These are phyloP conservation scores for Ganoderma meredithae DNA, from an alignment of 1,284 basidiomycete species.

Conservation along the genomic window DNA sequence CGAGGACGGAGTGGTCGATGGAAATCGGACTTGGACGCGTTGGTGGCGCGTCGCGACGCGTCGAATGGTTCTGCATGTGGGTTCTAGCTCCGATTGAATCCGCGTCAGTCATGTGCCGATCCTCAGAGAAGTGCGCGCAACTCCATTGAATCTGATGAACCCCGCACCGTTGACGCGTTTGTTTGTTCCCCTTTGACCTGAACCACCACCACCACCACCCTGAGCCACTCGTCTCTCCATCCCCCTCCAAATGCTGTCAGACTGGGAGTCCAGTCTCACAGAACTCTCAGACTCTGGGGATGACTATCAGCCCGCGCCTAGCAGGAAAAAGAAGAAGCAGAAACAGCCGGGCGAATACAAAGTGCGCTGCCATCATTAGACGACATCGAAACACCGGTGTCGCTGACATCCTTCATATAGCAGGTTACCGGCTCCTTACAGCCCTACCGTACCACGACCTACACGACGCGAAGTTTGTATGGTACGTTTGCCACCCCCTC, in stretches of 20 bases:
- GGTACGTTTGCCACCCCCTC: constrained; percentile 41
- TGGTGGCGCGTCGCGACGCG: constrained; percentile 38
- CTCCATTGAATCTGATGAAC: not conserved
- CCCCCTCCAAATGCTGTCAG: constrained; percentile 32
- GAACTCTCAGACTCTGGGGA: constrained; percentile 50
- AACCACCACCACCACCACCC: constrained; percentile 16
- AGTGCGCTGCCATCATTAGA: constrained; percentile 28
- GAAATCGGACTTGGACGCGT: constrained; percentile 23
- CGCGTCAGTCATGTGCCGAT: constrained; percentile 27
- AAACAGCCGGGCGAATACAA: constrained; percentile 45
- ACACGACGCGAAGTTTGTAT: constrained; percentile 53
- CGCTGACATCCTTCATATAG: constrained; percentile 29
- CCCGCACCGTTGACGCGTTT: not conserved
- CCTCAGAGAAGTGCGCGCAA: not conserved
- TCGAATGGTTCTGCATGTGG: constrained; percentile 5
- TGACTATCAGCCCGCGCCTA: constrained; percentile 40
- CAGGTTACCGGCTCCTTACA: constrained; percentile 37
- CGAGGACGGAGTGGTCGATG: not conserved
- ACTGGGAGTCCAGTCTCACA: constrained; percentile 52
- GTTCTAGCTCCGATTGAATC: constrained; percentile 27
- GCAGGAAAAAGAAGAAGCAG: constrained; percentile 35
- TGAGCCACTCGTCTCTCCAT: constrained; percentile 23
- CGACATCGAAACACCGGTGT: constrained; percentile 16
- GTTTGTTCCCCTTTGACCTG: constrained; percentile 3
- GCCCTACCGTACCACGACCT: constrained; percentile 52